Base-by-base conservation (phyloP, 2,329 filamentous ascomycete genomes). In the Apiospora malaysiana region DNA sequence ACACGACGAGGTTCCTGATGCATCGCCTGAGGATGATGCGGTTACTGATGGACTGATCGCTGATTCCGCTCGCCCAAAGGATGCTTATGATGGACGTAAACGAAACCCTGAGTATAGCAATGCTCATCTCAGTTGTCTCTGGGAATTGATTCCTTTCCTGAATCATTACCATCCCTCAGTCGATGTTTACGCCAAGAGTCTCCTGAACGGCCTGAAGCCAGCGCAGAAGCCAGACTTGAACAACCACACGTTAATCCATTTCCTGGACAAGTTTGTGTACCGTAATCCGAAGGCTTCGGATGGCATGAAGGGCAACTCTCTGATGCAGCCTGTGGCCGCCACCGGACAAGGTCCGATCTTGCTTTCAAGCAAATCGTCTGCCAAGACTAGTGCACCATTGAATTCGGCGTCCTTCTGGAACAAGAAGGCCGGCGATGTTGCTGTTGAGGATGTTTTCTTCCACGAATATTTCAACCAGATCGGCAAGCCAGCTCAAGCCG, bases 181-280 rank as follows among this genome's bases (percentile, higher is more conserved):
- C 2, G 90, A 91, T 46, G 89, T 98, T 6, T 95, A 94, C 78
- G 94, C 95, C 0, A 85, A 87, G 21, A 90, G 91, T 70, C 83
- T 98, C 49, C 82, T 97, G 10, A 85, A 88, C 68, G 89, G 90
- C 71, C 88, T 91, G 74, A 87, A 90, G 68, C 91, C 94, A 81
- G 91, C 93, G 72, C 90, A 93, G 73, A 98, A 98, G 81, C 95
- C 96, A 0, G 96, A 99, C 77, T 87, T 98, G 68, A 92, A 93
- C 21, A 91, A 94, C 71, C 95, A 98, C 81, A 96, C 94, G 1
- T 88, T 99, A 67, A 96, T 96, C 78, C 93, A 97, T 81, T 99
- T 99, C 86, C 87, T 99, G 71, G 96, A 99, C 83, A 95, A 97
- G 76, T 99, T 99, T 81, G 94, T 97, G n/a, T 99, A 98, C 87